These are phyloP conservation scores for Corylus americana DNA, from an alignment of 306 rosid genomes.

Conservation along the genomic window DNA sequence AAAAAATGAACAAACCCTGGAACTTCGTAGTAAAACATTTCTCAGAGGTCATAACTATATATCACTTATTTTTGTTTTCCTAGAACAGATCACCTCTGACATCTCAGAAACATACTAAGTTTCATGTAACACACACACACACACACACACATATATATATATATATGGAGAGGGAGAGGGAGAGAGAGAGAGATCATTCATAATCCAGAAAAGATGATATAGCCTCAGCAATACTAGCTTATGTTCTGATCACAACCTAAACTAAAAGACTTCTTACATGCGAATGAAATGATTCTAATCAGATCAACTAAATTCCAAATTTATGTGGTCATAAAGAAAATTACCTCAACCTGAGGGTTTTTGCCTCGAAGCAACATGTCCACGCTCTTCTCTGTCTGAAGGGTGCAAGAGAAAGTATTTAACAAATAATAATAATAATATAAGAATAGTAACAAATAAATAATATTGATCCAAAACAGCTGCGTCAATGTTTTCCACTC, in stretches of 20 bases:
- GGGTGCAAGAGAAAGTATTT: background rate
- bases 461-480: background rate
- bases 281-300: slow-evolving; percentile 8
- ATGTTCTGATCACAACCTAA: background rate
- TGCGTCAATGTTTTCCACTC: too few species aligned
- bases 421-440: background rate
- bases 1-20: background rate
- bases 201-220: background rate
- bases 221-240: background rate
- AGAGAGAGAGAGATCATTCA: background rate
- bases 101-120: too few species aligned
- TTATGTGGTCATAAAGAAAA: slow-evolving; percentile 19
- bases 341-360: slow-evolving; percentile 72
- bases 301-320: slow-evolving; percentile 15
- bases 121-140: background rate
- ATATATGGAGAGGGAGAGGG: background rate
- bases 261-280: slow-evolving; percentile 17
- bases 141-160: too few species aligned
- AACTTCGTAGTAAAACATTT: background rate
- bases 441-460: too few species aligned
- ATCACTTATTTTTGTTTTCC: background rate
- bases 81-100: background rate
- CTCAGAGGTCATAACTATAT: background rate
- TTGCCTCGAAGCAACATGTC: slow-evolving; percentile 61
- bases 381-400: slow-evolving; percentile 69